Evolutionary conservation across 2,329 filamentous ascomycete species (phyloP).

Genomic region (Arthrobotrys entomopaga): DNA sequence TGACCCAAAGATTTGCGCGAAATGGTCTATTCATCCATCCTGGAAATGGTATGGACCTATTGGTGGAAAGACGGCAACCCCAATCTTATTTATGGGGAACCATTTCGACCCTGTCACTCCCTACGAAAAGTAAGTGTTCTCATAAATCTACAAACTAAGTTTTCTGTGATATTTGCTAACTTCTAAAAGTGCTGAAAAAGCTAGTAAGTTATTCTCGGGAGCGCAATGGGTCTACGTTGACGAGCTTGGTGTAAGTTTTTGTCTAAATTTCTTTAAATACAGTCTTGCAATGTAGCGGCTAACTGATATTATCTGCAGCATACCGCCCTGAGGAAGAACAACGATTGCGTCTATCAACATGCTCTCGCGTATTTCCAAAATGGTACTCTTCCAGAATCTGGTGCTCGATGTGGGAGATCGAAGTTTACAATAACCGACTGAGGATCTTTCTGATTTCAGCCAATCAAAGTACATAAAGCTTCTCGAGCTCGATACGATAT

Average conservation of each 20-base stretch:
- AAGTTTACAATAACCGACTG: no score
- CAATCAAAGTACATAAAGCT: no score
- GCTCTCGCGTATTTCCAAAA: neutral
- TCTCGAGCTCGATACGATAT: no score
- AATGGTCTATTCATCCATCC: slow-evolving; percentile 37
- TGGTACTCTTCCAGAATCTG: neutral
- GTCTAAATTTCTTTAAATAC: neutral
- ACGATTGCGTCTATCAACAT: neutral
- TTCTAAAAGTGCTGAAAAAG: neutral
- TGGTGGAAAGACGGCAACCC: slow-evolving; percentile 35
- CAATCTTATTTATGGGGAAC: slow-evolving; percentile 35
- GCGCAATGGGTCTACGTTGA: neutral
- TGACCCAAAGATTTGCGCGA: slow-evolving; percentile 10
- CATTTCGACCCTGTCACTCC: slow-evolving; percentile 43
- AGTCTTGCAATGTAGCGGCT: neutral
- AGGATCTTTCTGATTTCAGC: no score
- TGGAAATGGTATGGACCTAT: slow-evolving; percentile 50
- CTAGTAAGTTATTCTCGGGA: neutral
- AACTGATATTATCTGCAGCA: neutral
- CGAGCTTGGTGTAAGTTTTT: neutral
- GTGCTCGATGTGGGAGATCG: neutral
- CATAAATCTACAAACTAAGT: neutral
- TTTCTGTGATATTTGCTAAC: neutral
- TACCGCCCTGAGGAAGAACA: slow-evolving; percentile 1
- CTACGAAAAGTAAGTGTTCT: slow-evolving; percentile 33